These are phyloP conservation scores for Ambrosia trifida DNA, from an alignment of 129 eudicot genomes.

Conservation along the genomic window DNA sequence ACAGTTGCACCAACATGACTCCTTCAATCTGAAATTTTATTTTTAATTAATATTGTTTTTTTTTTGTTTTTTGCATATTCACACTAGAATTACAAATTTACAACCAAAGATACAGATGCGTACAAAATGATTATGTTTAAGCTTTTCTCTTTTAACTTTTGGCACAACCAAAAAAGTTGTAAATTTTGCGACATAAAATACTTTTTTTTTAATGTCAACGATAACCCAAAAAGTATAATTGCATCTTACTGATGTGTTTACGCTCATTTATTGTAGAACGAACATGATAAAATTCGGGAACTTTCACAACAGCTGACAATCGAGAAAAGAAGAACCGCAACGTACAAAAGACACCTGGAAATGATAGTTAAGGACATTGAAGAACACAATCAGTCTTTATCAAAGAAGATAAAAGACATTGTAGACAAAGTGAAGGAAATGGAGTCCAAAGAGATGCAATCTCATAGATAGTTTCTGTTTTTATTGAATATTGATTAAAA, in stretches of 20 bases:
- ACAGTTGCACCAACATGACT: neutral
- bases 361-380: constrained; percentile 86
- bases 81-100: neutral
- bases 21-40: neutral
- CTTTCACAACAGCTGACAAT: constrained; percentile 88
- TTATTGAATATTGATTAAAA: neutral
- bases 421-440: constrained; percentile 72
- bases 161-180: neutral
- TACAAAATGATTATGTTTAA: neutral
- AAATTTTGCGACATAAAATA: neutral
- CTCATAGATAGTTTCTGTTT: constrained; percentile 35
- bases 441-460: constrained; percentile 55
- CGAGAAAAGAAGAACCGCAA: constrained; percentile 79
- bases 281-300: constrained; percentile 89
- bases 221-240: neutral
- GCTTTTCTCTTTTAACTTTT: neutral
- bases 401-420: constrained; percentile 70
- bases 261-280: constrained; percentile 48
- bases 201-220: neutral
- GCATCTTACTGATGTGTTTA: neutral
- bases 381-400: constrained; percentile 74
- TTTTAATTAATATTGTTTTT: neutral
- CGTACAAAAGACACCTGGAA: constrained; percentile 83
- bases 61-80: neutral
- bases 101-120: neutral